Base-by-base conservation (phyloP, 1,139 yeast genomes). In the Taphrina pruni region DNA sequence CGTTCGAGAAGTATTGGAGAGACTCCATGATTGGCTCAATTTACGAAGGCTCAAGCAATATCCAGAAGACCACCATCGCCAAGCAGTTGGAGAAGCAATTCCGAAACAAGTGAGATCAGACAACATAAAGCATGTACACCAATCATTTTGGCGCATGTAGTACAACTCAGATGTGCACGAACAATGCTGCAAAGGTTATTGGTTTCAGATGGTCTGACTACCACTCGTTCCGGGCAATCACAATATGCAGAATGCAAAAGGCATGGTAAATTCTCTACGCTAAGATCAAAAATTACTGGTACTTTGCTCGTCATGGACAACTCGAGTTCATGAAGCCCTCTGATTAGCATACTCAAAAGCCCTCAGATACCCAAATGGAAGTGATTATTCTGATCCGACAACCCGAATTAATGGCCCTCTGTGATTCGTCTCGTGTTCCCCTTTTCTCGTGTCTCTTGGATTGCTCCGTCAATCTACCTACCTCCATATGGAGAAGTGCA, bases 11-110 rank as follows among this genome's bases (percentile, higher is more conserved):
- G 77, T 81, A 79, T 74, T 81, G 77, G 76, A 76, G 83, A 61
- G 83, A 81, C 71, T 75, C 83, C 41, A 81, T 81, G 80, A 81
- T 81, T 70, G 83, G 83, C 43, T 78, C 83, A 17, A 81, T 81
- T 67, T 81, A 81, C 73, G 83, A 81, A 72, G 83, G 83, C 36
- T 81, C 83, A 21, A 75, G 81, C 48, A 81, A 81, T 73, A 81
- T 81, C 71, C 83, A 81, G 74, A 76, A 80, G 66, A 81, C 77
- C 73, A 81, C 83, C 41, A 81, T 81, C 72, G 83, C 83, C 60
- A 81, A 79, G 76, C 71, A 78, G 56, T 70, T 81, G 57, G 81
- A 79, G 70, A 79, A 78, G 75, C 79, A 79, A 69, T 72, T 74
- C 61, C 68, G 72, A 43, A 71, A 73, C 64, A 66, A 69, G 62